Base-by-base conservation (phyloP, 2,329 filamentous ascomycete species). In the Trichoderma sp. region DNA sequence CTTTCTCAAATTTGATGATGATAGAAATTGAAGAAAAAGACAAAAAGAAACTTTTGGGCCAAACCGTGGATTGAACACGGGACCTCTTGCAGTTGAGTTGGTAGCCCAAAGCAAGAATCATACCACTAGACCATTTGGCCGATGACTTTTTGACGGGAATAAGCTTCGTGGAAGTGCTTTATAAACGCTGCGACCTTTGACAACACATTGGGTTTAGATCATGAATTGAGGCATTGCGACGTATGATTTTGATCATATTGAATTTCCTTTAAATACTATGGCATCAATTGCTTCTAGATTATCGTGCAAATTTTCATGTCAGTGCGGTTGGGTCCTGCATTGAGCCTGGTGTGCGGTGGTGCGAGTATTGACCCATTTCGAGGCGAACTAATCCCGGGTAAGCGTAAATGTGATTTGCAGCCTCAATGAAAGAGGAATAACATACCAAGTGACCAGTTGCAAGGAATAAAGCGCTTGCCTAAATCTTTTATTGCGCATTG, bases 41-140 rank as follows among this genome's bases (percentile, higher is more conserved):
- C 26, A 57, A 63, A 71, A 67, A 68, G 61, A 68, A 26, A 66
- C 76, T 1, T 79, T 75, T 59, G 77, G 70, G 64, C 70, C 70
- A 63, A 67, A 71, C 70, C 70, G 70, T 71, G 71, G 71, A 72
- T 72, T 65, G 71, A 72, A 72, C 71, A 72, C 71, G 71, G 71
- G 71, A 70, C 71, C 71, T 72, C 71, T 70, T 72, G 71, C 71
- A 72, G 66, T 64, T 70, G 59, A 64, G 67, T 53, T 55, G 47
- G 23, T 13, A 72, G 6, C 71, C 71, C 71, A 72, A 72, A 72
- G 71, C 71, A 72, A 70, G 71, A 72, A 72, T 72, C 71, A 72
- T 72, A 72, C 71, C 71, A 72, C 71, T 72, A 72, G 71, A 72
- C 71, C 71, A 72, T 72, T 70, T 65, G 71, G 71, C 67, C 71